Evolutionary conservation across 2,329 filamentous ascomycete species (phyloP).

Genomic region (Neonectria hederae): DNA sequence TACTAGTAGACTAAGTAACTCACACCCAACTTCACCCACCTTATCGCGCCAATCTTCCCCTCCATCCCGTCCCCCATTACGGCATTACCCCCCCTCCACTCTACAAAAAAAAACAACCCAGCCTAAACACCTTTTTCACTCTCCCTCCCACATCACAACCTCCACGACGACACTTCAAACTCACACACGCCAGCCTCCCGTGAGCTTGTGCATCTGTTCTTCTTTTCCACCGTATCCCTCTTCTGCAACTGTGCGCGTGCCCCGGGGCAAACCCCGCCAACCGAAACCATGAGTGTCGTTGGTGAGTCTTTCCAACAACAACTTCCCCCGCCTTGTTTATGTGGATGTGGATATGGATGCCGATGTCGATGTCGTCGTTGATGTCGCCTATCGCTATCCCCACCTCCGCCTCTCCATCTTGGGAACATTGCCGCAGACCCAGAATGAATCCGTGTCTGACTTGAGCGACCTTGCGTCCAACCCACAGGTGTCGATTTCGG

Average conservation of each 20-base stretch:
- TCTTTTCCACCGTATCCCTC: conserved; percentile 17
- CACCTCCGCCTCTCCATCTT: neutral
- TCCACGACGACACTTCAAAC: conserved; percentile 14
- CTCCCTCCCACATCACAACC: conserved; percentile 23
- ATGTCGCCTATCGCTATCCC: neutral
- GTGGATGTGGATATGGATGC: neutral
- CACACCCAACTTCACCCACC: neutral
- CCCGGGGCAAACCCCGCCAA: conserved; percentile 39
- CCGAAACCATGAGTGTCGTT: conserved; percentile 64
- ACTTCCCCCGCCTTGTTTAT: neutral
- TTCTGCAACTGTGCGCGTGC: conserved; percentile 31
- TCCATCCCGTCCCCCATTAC: conserved; percentile 15
- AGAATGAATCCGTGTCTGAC: neutral
- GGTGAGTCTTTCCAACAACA: conserved; percentile 51
- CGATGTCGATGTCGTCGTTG: conserved; percentile 1
- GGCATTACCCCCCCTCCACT: conserved; percentile 12
- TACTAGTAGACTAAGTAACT: too few species aligned
- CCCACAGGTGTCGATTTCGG: conserved; percentile 88
- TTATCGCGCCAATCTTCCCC: conserved; percentile 14
- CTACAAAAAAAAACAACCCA: conserved; percentile 26
- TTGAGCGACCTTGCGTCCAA: conserved; percentile 28
- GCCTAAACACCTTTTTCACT: conserved; percentile 19
- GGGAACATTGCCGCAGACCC: neutral
- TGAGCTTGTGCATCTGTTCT: conserved; percentile 33
- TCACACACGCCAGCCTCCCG: conserved; percentile 27